phyloP scores from a whole-genome alignment of 192 early-diverging fungal genomes.

The Rhizophagus sp. region DNA sequence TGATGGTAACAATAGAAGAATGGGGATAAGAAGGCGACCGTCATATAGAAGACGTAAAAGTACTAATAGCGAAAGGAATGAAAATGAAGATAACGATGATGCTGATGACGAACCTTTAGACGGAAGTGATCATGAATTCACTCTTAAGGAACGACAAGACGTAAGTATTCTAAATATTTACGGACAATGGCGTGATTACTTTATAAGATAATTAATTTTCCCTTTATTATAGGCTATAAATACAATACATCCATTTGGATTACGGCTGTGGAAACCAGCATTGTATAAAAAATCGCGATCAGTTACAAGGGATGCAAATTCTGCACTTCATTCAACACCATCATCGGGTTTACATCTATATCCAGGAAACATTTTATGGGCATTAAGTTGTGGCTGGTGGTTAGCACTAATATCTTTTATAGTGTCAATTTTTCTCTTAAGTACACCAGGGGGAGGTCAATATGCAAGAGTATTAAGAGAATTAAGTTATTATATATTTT shows the following conservation, averaged over 20 bases:
- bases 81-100: neutral
- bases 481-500: slow-evolving; percentile 84
- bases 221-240: slow-evolving; percentile 67
- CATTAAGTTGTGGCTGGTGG: slow-evolving; percentile 90
- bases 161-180: slow-evolving; percentile 10
- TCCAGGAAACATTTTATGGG: slow-evolving; percentile 87
- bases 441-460: slow-evolving; percentile 55
- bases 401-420: slow-evolving; percentile 65
- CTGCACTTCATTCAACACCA: slow-evolving; percentile 77
- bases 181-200: neutral
- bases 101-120: neutral
- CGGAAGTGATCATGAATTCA: slow-evolving; percentile 19
- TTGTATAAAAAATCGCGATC: slow-evolving; percentile 93
- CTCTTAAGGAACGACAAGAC: slow-evolving; percentile 27
- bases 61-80: neutral
- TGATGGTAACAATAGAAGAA: neutral
- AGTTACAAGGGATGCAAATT: slow-evolving; percentile 76
- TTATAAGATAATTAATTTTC: neutral
- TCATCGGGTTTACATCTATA: slow-evolving; percentile 69
- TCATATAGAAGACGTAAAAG: neutral
- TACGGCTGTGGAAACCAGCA: slow-evolving; percentile 96
- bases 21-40: neutral
- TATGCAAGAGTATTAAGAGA: slow-evolving; percentile 73
- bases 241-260: slow-evolving; percentile 86
- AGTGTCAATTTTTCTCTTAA: slow-evolving; percentile 60